These are phyloP conservation scores for Starmerella sp. DNA, from an alignment of 805 yeast genomes.

Conservation along the genomic window DNA sequence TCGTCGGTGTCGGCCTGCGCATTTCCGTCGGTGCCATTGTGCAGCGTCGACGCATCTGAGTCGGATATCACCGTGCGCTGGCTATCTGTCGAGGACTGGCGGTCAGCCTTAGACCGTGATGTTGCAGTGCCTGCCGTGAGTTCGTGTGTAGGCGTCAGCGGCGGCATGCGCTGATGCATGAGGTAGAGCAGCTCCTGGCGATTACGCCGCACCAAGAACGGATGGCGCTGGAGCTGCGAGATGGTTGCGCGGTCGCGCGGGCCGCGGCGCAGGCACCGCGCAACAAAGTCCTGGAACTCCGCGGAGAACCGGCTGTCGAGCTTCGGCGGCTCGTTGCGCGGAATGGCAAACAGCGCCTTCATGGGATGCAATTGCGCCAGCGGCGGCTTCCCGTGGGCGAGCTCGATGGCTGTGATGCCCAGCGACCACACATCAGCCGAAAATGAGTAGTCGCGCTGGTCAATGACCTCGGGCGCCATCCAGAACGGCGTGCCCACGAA, in stretches of 20 bases:
- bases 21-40: neutral
- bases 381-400: constrained; percentile 66
- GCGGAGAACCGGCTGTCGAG: constrained; percentile 30
- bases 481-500: constrained; percentile 55
- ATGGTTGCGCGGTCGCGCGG: constrained; percentile 61
- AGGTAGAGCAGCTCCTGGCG: constrained; percentile 15
- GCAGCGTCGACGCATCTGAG: neutral
- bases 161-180: constrained; percentile 14
- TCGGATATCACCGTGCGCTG: neutral
- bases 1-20: neutral
- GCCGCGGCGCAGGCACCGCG: constrained; percentile 56
- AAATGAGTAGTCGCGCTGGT: constrained; percentile 66
- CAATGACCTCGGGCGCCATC: constrained; percentile 99
- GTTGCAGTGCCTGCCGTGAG: neutral
- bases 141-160: neutral
- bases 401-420: constrained; percentile 67
- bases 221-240: constrained; percentile 47
- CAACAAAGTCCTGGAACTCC: constrained; percentile 60
- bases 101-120: neutral
- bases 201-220: constrained; percentile 35
- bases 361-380: constrained; percentile 41
- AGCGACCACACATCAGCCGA: constrained; percentile 72
- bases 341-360: constrained; percentile 43
- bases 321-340: constrained; percentile 39
- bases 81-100: neutral